These are phyloP conservation scores for Prunus yedoensis DNA, from an alignment of 331 rosid species.

Conservation along the genomic window DNA sequence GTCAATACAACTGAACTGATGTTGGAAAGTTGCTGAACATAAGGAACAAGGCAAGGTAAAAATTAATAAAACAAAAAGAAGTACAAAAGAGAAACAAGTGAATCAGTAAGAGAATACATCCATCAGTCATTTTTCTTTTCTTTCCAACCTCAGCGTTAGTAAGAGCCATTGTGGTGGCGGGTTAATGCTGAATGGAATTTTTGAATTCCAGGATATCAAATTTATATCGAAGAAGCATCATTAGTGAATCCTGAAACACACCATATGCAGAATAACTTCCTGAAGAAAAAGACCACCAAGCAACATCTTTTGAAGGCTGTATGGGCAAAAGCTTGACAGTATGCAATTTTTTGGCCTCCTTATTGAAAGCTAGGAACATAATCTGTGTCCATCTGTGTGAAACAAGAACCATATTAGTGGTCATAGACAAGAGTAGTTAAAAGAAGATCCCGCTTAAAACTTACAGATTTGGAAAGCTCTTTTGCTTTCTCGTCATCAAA, in stretches of 20 bases:
- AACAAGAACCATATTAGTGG: conserved; percentile 23
- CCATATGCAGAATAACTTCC: conserved; percentile 19
- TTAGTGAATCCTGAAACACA: conserved; percentile 22
- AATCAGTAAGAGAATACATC: neutral
- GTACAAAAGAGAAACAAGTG: neutral
- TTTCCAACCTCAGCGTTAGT: neutral
- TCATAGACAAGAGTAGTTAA: conserved; percentile 4
- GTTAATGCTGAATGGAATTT: conserved; percentile 4
- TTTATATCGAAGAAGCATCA: conserved; percentile 11
- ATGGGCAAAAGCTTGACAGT: conserved; percentile 8
- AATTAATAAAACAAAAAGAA: neutral
- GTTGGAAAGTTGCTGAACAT: neutral
- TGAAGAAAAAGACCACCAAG: conserved; percentile 15
- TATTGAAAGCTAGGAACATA: conserved; percentile 45
- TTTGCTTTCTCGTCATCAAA: conserved; percentile 77
- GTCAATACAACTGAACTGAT: neutral
- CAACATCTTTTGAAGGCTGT: conserved; percentile 13
- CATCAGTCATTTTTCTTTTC: neutral
- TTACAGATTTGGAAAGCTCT: conserved; percentile 63
- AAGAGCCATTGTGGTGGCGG: neutral
- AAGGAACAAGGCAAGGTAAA: neutral
- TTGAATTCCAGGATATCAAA: conserved; percentile 18
- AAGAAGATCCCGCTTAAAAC: conserved; percentile 28
- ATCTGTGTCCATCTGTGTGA: conserved; percentile 64
- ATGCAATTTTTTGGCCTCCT: conserved; percentile 17